These are phyloP conservation scores for Epichloe gansuensis DNA, from an alignment of 2,329 filamentous ascomycete species.

Conservation along the genomic window DNA sequence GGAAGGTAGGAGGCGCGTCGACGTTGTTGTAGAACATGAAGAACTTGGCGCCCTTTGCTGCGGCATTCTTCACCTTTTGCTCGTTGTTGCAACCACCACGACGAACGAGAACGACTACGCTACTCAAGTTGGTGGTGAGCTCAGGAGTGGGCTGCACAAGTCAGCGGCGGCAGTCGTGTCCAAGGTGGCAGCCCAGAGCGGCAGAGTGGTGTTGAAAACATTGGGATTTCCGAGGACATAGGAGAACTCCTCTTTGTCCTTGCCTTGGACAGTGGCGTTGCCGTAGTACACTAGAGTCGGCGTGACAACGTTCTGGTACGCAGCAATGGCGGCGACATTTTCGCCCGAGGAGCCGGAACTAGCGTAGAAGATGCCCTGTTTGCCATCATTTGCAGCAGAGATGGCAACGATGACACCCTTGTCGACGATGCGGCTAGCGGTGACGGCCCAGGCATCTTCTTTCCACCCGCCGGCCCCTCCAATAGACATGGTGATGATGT, in stretches of 20 bases:
- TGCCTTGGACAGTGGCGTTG: neutral
- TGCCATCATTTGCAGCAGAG: constrained; percentile 18
- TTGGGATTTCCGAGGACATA: constrained; percentile 27
- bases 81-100: constrained; percentile 34
- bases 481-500: constrained; percentile 17
- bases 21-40: constrained; percentile 49
- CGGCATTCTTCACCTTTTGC: neutral
- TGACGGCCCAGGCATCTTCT: too few species aligned
- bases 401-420: too few species aligned
- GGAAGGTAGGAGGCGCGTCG: too few species aligned
- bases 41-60: constrained; percentile 41
- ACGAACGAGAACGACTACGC: constrained; percentile 41
- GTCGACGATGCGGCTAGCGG: too few species aligned
- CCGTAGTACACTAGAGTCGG: constrained; percentile 2
- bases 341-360: constrained; percentile 1
- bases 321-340: constrained; percentile 8
- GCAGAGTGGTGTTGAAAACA: constrained; percentile 26
- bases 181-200: constrained; percentile 29
- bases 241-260: constrained; percentile 17
- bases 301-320: constrained; percentile 11
- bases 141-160: constrained; percentile 35
- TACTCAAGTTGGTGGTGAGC: constrained; percentile 39
- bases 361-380: constrained; percentile 7
- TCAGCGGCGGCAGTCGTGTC: constrained; percentile 32
- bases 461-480: constrained; percentile 6